Conservation (phyloP, 148 eudicot genomes). For the Chenopodium berlandieri region DNA sequence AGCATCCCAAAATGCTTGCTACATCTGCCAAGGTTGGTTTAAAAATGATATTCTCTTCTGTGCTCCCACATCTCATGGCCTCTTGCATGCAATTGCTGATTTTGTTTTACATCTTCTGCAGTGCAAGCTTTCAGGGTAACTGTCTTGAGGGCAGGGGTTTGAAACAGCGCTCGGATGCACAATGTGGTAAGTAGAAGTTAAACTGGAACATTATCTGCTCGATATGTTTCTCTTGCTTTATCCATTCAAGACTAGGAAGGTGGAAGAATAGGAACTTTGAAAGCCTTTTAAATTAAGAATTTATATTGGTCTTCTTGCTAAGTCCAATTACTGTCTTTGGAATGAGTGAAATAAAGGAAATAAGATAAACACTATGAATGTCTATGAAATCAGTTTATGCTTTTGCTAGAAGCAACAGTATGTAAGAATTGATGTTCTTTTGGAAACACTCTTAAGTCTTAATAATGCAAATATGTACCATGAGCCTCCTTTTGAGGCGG, state of each 20-base stretch:
- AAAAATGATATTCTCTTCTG: neutral
- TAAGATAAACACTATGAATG: neutral
- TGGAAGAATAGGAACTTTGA: neutral
- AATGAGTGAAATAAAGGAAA: neutral
- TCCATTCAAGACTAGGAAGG: neutral
- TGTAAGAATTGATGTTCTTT: neutral
- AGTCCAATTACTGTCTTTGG: no score
- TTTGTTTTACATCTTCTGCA: constrained; percentile 27
- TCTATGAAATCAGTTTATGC: neutral
- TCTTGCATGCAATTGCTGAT: neutral
- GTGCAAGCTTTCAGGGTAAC: constrained; percentile 84
- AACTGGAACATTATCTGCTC: neutral
- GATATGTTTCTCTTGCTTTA: neutral
- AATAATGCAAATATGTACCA: neutral
- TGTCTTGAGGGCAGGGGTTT: constrained; percentile 69
- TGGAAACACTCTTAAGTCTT: neutral
- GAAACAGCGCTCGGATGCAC: constrained; percentile 60
- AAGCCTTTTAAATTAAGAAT: neutral
- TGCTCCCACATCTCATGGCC: neutral
- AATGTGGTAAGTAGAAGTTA: constrained; percentile 62
- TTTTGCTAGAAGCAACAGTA: constrained; percentile 3
- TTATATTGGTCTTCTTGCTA: no score
- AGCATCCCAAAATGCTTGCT: constrained; percentile 79
- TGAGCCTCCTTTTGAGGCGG: constrained; percentile 1
- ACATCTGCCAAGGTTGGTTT: constrained; percentile 65